Evolutionary conservation across 2,329 filamentous ascomycete species (phyloP).

Genomic region (Nothopassalora personata): DNA sequence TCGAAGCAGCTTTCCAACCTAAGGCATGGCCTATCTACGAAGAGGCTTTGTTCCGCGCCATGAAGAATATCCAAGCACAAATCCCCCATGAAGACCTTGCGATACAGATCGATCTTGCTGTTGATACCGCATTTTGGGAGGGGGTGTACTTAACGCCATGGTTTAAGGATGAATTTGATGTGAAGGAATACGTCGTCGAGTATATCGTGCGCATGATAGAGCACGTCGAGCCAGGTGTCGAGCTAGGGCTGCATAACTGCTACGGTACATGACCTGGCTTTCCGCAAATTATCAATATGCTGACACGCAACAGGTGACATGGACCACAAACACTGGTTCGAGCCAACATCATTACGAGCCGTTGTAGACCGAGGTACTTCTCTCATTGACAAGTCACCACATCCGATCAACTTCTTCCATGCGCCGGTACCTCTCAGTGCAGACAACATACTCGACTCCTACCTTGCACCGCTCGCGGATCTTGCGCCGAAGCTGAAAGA

Average conservation of each 20-base stretch:
- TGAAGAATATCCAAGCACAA: conserved; percentile 27
- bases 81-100: conserved; percentile 33
- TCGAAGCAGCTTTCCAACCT: conserved; percentile 23
- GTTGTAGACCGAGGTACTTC: conserved; percentile 35
- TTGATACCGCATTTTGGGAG: conserved; percentile 30
- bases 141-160: conserved; percentile 10
- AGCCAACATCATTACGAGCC: conserved; percentile 35
- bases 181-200: conserved; percentile 32
- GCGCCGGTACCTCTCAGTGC: conserved; percentile 39
- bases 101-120: conserved; percentile 33
- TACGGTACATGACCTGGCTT: conserved; percentile 32
- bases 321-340: conserved; percentile 39
- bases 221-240: conserved; percentile 33
- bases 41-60: conserved; percentile 25
- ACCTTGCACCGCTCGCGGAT: conserved; percentile 35
- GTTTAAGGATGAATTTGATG: conserved; percentile 21
- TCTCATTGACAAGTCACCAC: conserved; percentile 25
- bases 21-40: conserved; percentile 32
- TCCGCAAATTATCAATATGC: too few species aligned
- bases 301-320: conserved; percentile 29
- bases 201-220: conserved; percentile 30
- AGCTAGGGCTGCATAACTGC: conserved; percentile 45
- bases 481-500: conserved; percentile 28
- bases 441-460: conserved; percentile 28
- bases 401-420: conserved; percentile 38